Percentiles rank a stretch among this genome's conserved stretches.
Evolutionary conservation across 352 stramenopile species (phyloP).

Genomic region (Globisporangium cederbergense): DNA sequence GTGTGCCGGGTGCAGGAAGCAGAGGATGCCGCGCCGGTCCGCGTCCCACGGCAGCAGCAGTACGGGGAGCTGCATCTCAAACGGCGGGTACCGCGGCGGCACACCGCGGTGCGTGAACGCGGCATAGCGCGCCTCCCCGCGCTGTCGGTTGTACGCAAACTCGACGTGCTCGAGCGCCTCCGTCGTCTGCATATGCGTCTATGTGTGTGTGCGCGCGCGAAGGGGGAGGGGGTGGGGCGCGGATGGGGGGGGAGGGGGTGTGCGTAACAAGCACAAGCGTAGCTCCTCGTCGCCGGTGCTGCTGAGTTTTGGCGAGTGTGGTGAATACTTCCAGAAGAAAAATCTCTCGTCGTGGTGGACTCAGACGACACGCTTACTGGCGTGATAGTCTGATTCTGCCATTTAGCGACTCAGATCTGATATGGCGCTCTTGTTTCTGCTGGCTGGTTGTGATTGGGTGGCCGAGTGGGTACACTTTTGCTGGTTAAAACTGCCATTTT

Average conservation of each 20-base stretch:
- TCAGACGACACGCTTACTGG: background rate
- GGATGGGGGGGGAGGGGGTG: background rate
- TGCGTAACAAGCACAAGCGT: background rate
- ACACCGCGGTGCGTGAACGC: slow-evolving; percentile 59
- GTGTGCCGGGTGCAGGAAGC: slow-evolving; percentile 50
- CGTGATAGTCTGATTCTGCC: too few relatives aligned
- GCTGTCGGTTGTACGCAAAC: slow-evolving; percentile 73
- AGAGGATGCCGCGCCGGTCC: slow-evolving; percentile 59
- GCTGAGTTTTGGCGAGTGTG: slow-evolving; percentile 2
- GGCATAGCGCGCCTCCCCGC: slow-evolving; percentile 49
- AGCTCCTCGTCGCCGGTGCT: background rate
- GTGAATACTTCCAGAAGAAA: slow-evolving; percentile 10
- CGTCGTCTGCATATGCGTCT: slow-evolving; percentile 7
- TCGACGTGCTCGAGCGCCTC: slow-evolving; percentile 61
- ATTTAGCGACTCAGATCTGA: background rate
- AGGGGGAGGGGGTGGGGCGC: background rate
- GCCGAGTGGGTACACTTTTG: slow-evolving; percentile 3
- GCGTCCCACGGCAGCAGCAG: slow-evolving; percentile 68
- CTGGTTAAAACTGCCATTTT: background rate
- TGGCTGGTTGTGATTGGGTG: background rate
- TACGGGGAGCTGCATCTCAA: slow-evolving; percentile 61
- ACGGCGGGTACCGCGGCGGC: slow-evolving; percentile 68
- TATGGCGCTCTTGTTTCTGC: too few relatives aligned
- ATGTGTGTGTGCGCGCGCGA: background rate
- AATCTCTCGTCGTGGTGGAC: background rate